Conservation (phyloP, 148 eudicot genomes). For the Silene conica region DNA sequence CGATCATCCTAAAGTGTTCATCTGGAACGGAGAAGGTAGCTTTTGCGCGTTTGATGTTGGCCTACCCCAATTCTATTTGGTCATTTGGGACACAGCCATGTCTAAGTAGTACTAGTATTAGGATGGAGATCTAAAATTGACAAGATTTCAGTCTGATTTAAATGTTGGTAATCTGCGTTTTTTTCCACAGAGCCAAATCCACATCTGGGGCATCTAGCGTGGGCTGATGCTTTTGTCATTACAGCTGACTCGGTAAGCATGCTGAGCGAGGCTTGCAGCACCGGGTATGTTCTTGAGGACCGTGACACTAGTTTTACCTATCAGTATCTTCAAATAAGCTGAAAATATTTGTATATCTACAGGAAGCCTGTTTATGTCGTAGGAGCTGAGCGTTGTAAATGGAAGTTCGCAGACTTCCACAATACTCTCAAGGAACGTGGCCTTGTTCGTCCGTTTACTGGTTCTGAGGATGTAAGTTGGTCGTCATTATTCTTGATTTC, state of each 20-base stretch:
- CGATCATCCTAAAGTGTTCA: constrained; percentile 70
- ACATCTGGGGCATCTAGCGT: constrained; percentile 95
- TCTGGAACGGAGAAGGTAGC: constrained; percentile 97
- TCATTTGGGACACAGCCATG: too few relatives aligned
- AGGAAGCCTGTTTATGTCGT: constrained; percentile 95
- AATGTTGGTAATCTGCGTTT: background rate
- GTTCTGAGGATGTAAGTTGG: constrained; percentile 87
- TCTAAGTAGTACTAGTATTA: too few relatives aligned
- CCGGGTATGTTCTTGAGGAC: constrained; percentile 56
- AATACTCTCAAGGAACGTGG: constrained; percentile 73
- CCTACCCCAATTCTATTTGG: background rate
- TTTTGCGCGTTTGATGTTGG: background rate
- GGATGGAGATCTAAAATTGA: background rate
- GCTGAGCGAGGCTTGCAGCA: constrained; percentile 98
- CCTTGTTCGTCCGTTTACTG: constrained; percentile 85
- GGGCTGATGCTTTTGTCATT: constrained; percentile 90
- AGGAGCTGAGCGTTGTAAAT: constrained; percentile 86
- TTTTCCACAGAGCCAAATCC: constrained; percentile 77
- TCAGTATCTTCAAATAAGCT: constrained; percentile 14
- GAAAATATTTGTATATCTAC: constrained; percentile 23
- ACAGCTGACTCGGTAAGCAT: constrained; percentile 97
- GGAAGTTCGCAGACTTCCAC: constrained; percentile 90
- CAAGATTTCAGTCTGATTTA: background rate
- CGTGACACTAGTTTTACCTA: background rate
- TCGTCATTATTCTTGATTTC: too few relatives aligned